These are phyloP conservation scores for Pestalotiopsis sp. DNA, from an alignment of 2,329 filamentous ascomycete species.

Conservation along the genomic window DNA sequence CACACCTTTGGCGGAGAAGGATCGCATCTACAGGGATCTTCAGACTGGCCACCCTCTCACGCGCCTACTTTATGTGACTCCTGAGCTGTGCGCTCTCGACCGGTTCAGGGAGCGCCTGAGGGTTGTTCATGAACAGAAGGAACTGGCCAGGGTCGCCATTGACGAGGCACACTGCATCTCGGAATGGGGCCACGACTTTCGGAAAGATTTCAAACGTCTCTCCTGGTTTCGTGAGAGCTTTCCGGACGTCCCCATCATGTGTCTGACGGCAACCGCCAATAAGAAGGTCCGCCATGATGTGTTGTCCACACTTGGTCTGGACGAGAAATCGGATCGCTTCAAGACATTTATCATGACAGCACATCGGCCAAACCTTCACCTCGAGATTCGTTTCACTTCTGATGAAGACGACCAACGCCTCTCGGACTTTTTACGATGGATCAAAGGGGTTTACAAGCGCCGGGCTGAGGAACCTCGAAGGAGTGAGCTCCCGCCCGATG, in stretches of 20 bases:
- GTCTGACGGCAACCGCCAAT: conserved; percentile 89
- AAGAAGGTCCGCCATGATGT: conserved; percentile 79
- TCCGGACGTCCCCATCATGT: conserved; percentile 86
- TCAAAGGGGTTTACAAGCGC: conserved; percentile 70
- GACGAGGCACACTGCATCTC: conserved; percentile 97
- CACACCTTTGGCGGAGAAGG: conserved; percentile 64
- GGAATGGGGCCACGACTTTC: conserved; percentile 97
- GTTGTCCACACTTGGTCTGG: conserved; percentile 70
- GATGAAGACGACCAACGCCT: conserved; percentile 74
- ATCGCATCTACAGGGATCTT: conserved; percentile 75
- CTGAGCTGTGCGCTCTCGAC: conserved; percentile 79
- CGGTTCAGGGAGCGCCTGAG: conserved; percentile 74
- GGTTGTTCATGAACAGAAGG: conserved; percentile 74
- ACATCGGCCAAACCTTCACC: conserved; percentile 81
- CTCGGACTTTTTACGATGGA: conserved; percentile 73
- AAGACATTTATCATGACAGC: conserved; percentile 82
- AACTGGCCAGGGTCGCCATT: conserved; percentile 85
- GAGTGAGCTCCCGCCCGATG: conserved; percentile 55
- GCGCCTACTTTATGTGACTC: conserved; percentile 88
- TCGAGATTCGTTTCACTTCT: conserved; percentile 82
- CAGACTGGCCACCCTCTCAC: conserved; percentile 83
- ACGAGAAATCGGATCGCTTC: conserved; percentile 56
- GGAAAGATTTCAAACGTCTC: conserved; percentile 85
- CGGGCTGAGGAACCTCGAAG: conserved; percentile 60
- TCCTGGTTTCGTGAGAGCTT: conserved; percentile 83